Percentiles rank a stretch among this genome's conserved stretches.
Evolutionary conservation across 78 protist species (phyloP).

Genomic region (Tieghemostelium lacteum): DNA sequence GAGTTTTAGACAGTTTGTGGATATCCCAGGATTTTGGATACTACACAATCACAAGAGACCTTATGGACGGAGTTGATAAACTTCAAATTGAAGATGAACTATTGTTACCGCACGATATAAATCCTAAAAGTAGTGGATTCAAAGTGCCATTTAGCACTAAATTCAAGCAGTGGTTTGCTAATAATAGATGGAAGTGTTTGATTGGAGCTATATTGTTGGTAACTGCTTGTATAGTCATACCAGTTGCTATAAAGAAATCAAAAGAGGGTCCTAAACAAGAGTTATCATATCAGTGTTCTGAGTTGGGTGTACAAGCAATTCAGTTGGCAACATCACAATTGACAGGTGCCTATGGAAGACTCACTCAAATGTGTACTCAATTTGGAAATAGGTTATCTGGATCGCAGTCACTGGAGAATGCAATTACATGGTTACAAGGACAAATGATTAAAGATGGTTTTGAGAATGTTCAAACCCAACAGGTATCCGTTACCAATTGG

Average conservation of each 20-base stretch:
- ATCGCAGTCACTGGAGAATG: constrained; percentile 44
- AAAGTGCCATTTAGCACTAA: too few relatives aligned
- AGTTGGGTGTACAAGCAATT: constrained; percentile 4
- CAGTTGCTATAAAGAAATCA: not conserved
- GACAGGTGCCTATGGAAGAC: constrained; percentile 36
- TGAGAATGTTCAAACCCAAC: constrained; percentile 79
- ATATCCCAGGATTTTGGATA: too few relatives aligned
- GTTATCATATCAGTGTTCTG: constrained; percentile 16
- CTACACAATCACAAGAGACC: too few relatives aligned
- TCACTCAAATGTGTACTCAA: constrained; percentile 8
- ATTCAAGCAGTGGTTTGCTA: too few relatives aligned
- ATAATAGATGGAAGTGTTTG: too few relatives aligned
- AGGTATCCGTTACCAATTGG: constrained; percentile 76
- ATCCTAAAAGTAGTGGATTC: too few relatives aligned
- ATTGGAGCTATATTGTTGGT: constrained; percentile 1
- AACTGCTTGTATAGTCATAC: constrained; percentile 5
- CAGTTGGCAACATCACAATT: constrained; percentile 1
- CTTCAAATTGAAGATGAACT: too few relatives aligned
- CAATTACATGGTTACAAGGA: constrained; percentile 71
- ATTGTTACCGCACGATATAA: too few relatives aligned
- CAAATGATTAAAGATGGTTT: constrained; percentile 61
- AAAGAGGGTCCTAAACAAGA: constrained; percentile 15
- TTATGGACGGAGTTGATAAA: too few relatives aligned
- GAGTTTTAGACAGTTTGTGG: too few relatives aligned
- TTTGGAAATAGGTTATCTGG: constrained; percentile 81